phyloP scores from a whole-genome alignment of 2,329 filamentous ascomycete genomes.

The Trichoderma citrinoviride region DNA sequence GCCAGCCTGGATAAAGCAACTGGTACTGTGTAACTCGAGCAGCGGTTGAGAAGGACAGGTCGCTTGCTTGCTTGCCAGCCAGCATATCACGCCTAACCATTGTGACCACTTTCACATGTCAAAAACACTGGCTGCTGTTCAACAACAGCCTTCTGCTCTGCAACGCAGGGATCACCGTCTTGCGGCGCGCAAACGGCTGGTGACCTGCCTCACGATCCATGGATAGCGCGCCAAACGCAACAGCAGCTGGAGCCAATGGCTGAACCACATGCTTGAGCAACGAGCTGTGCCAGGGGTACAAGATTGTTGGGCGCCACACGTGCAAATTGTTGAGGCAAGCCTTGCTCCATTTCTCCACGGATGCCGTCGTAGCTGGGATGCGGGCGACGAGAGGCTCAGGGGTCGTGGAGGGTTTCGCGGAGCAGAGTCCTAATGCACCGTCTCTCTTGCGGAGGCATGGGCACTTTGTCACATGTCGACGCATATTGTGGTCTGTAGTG shows the following conservation, averaged over 20 bases:
- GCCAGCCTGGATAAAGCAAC: no score
- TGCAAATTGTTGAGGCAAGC: slow-evolving; percentile 21
- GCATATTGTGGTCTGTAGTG: not conserved
- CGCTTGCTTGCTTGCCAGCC: not conserved
- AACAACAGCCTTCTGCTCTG: not conserved
- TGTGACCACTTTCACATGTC: not conserved
- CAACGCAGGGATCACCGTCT: slow-evolving; percentile 3
- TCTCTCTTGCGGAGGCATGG: not conserved
- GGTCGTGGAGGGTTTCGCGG: not conserved
- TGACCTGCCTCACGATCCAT: not conserved
- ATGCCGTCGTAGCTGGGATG: slow-evolving; percentile 9
- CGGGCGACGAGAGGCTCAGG: not conserved
- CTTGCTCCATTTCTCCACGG: slow-evolving; percentile 5
- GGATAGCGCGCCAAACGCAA: slow-evolving; percentile 4
- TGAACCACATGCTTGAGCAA: slow-evolving; percentile 41
- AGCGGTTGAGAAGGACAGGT: not conserved
- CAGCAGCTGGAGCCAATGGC: slow-evolving; percentile 40
- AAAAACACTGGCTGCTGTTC: not conserved
- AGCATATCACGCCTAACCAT: not conserved
- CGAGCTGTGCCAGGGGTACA: slow-evolving; percentile 29
- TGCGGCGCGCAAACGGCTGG: not conserved
- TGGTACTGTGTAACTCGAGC: not conserved
- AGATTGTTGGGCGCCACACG: slow-evolving; percentile 20
- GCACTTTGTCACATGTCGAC: no score
- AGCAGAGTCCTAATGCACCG: not conserved